Conservation (phyloP, 441 rosid species). For the Eutrema salsugineum region DNA sequence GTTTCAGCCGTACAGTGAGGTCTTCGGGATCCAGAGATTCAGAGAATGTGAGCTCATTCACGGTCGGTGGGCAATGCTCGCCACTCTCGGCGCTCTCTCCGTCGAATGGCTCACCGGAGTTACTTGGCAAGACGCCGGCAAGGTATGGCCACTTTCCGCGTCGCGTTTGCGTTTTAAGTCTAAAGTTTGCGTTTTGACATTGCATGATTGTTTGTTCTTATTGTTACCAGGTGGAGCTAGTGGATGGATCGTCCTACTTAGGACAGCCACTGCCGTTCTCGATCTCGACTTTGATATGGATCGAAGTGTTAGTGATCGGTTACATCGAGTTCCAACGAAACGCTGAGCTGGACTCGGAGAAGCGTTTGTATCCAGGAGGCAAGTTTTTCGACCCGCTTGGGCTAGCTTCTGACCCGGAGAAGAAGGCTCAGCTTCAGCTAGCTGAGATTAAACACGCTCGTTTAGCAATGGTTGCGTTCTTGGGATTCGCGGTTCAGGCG, state of each 20-base stretch:
- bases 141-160: conserved; percentile 52
- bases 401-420: conserved; percentile 81
- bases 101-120: conserved; percentile 92
- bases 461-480: conserved; percentile 90
- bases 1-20: conserved; percentile 89
- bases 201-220: background rate
- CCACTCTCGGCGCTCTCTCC: conserved; percentile 82
- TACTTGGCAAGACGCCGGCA: conserved; percentile 98
- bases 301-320: conserved; percentile 77
- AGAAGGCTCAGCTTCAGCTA: conserved; percentile 76
- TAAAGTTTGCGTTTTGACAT: conserved; percentile 1
- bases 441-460: conserved; percentile 98
- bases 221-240: conserved; percentile 64
- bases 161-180: background rate
- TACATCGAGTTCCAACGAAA: conserved; percentile 97
- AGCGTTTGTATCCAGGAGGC: conserved; percentile 73
- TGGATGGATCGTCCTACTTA: conserved; percentile 87
- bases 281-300: conserved; percentile 79
- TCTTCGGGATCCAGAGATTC: conserved; percentile 87
- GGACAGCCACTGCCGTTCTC: conserved; percentile 92
- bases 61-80: conserved; percentile 97
- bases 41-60: conserved; percentile 95
- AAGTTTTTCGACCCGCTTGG: conserved; percentile 82
- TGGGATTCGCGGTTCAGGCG: conserved; percentile 89
- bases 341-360: conserved; percentile 89